Evolutionary conservation across 2,329 filamentous ascomycete species (phyloP), one percentile per base, ranked within the genome.

Genomic region (Pseudomassariella vexata): DNA sequence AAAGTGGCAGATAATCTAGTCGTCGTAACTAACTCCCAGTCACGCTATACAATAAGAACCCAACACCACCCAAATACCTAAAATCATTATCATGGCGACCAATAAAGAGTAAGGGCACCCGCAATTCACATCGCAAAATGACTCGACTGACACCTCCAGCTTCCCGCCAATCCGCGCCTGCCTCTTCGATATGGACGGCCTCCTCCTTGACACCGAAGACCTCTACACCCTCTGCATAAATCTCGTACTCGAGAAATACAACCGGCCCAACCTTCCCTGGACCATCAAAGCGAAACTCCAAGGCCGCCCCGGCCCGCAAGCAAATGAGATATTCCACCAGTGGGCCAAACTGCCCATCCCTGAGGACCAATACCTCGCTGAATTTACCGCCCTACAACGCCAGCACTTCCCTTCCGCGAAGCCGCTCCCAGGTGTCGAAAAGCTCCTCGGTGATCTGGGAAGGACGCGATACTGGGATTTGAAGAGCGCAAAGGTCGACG

Each of bases 171-270:
- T 96, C 37, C 76, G 88, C 47, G 92, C 90, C 46, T 95, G 89
- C 60, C 80, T 98, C 44, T 96, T 98, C 59, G 92, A 98, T 68
- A 95, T 96, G 89, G 92, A 98, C 60, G 92, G 92, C 39, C 81
- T 98, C 21, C 76, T 98, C 14, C 84, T 98, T 54, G 81, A 96
- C 61, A 88, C 85, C 20, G 92, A 96, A 66, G 92, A 96, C 49
- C 60, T 79, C 35, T 96, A 96, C 68, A 92, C 87, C 0, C 56
- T 75, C 17, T 83, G 85, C 60, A 83, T 88, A 39, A 95, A 98
- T 62, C 68, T 77, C 16, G 74, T 96, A 22, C 79, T 98, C 23
- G 68, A 71, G 35, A 79, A 83, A 52, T 86, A 92, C 59, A 74
- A 71, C 49, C 78, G 77, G 30, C 82, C 85, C 1, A 56, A 65